A percentile compares a stretch with the other conserved stretches of the same genome.
phyloP scores from a whole-genome alignment of 2,329 filamentous ascomycete species.

The Scolecobasidium constrictum region DNA sequence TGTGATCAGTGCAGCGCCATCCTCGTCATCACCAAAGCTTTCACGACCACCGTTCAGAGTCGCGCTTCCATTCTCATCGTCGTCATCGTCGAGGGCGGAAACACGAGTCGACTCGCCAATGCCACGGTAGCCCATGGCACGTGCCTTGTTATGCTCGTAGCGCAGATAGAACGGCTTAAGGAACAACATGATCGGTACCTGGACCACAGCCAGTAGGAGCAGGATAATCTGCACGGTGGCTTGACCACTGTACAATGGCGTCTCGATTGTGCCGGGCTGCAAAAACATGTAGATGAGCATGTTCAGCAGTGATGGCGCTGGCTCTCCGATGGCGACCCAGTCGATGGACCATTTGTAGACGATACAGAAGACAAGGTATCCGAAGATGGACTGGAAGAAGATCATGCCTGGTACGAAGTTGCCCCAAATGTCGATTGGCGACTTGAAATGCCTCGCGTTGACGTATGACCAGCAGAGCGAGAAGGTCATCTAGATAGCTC shows the following conservation, averaged over 20 bases:
- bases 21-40: conserved; percentile 64
- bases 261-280: conserved; percentile 61
- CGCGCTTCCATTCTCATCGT: conserved; percentile 61
- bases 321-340: conserved; percentile 57
- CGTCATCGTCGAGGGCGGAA: conserved; percentile 79
- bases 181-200: conserved; percentile 86
- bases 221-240: conserved; percentile 63
- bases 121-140: conserved; percentile 81
- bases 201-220: conserved; percentile 68
- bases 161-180: conserved; percentile 93
- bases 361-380: conserved; percentile 87
- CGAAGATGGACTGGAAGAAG: conserved; percentile 98
- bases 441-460: conserved; percentile 92
- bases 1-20: conserved; percentile 79
- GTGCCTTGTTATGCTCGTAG: conserved; percentile 82
- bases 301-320: conserved; percentile 83
- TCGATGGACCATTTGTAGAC: conserved; percentile 95
- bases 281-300: conserved; percentile 99
- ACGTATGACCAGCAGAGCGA: conserved; percentile 86
- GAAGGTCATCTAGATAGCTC: conserved; percentile 69
- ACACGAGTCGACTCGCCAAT: conserved; percentile 83
- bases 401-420: conserved; percentile 98
- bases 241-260: conserved; percentile 67
- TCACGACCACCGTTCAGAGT: conserved; percentile 49
- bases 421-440: conserved; percentile 88